phyloP scores from a whole-genome alignment of 352 stramenopile species.

The Globisporangium perplexum region DNA sequence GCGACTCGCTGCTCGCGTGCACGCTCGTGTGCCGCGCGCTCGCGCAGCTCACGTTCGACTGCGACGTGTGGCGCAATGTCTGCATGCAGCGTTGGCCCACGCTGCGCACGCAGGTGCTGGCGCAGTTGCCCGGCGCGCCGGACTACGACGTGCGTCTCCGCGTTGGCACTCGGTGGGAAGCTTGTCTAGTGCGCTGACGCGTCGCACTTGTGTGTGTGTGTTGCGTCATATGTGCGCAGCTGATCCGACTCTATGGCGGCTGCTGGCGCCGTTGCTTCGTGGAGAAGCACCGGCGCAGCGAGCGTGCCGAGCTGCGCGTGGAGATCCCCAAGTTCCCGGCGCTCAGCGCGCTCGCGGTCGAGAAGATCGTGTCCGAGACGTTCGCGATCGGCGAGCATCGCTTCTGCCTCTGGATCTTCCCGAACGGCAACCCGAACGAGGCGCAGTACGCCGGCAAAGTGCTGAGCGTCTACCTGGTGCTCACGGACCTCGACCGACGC shows the following conservation, averaged over 20 bases:
- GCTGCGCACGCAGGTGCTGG: constrained; percentile 45
- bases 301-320: constrained; percentile 50
- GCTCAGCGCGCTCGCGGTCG: constrained; percentile 23
- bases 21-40: constrained; percentile 38
- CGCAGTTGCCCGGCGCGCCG: constrained; percentile 60
- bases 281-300: constrained; percentile 38
- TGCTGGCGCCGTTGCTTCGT: constrained; percentile 67
- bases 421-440: constrained; percentile 77
- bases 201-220: not conserved
- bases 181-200: not conserved
- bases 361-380: constrained; percentile 77
- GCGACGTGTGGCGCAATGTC: constrained; percentile 59
- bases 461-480: constrained; percentile 76
- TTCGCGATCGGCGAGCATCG: constrained; percentile 64
- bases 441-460: constrained; percentile 55
- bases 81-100: constrained; percentile 56
- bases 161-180: not conserved
- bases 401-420: constrained; percentile 80
- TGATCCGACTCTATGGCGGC: constrained; percentile 70
- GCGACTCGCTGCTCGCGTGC: constrained; percentile 45
- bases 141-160: constrained; percentile 67
- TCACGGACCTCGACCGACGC: constrained; percentile 58
- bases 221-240: constrained; percentile 14
- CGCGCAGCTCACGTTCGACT: constrained; percentile 41
- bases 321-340: constrained; percentile 44